Base-by-base conservation (phyloP, 768 basidiomycete species). In the Trametes cinnabarina region DNA sequence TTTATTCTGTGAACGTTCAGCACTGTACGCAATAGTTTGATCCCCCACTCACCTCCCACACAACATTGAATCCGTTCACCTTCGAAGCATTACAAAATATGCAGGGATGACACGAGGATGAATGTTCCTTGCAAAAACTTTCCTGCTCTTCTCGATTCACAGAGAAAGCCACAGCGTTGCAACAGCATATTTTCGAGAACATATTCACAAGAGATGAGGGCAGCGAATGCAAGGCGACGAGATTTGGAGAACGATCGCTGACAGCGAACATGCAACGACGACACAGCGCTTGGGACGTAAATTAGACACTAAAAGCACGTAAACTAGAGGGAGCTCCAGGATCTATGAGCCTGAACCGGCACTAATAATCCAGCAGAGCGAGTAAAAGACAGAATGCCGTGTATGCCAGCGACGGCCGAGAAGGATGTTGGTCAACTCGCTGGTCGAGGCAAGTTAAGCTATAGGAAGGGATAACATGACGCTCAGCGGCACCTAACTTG, bases 21-120 rank as follows among this genome's bases (percentile, higher is more conserved):
- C 19, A n/a, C 11, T 26, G 12, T 34, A 8, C 30, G 4, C 17
- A 9, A 4, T 17, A 20, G n/a, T 39, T 41, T 17, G 42, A 19
- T 15, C 25, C 8, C 3, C 3, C 10, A 56, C 67, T 41, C 44
- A 73, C 75, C 70, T 75, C 71, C 55, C 64, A 70, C 14, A 75
- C 64, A 9, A 75, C 56, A 35, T 71, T 63, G 57, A 76, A 76
- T 1, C 73, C 74, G 9, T 66, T 66, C 53, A 70, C 69, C 35
- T 41, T 56, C 4, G 67, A 55, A 3, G 66, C 69, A 40, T 60
- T 55, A 53, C 74, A 76, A 63, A 76, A 76, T 6, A 70, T 54
- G 55, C 74, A 76, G 15, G 34, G 22, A 15, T 42, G 26, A 49
- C 26, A 42, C 19, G 37, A 25, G 26, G 49, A 44, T 20, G 44